Conservation (phyloP, 768 basidiomycete genomes). For the Tylopilus vinaceipallidus region DNA sequence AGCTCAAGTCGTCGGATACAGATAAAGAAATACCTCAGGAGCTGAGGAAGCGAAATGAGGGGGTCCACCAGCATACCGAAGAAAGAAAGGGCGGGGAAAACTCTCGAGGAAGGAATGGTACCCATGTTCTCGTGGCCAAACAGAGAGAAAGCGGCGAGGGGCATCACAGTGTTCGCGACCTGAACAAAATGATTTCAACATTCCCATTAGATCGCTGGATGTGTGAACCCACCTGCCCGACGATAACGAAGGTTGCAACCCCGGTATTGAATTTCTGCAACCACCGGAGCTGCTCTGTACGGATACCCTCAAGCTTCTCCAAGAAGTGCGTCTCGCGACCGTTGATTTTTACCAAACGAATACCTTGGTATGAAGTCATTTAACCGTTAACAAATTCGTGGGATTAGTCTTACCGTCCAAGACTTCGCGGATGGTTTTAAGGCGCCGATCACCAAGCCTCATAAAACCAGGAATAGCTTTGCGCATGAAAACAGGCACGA, state of each 20-base stretch:
- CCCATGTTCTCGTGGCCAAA: slow-evolving; percentile 30
- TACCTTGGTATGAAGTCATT: slow-evolving; percentile 9
- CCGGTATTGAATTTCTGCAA: slow-evolving; percentile 26
- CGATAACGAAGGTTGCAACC: slow-evolving; percentile 24
- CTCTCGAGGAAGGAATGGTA: slow-evolving; percentile 13
- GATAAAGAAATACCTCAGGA: slow-evolving; percentile 21
- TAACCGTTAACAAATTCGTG: background rate
- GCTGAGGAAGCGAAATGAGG: slow-evolving; percentile 28
- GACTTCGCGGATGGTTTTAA: slow-evolving; percentile 29
- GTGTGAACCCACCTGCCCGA: slow-evolving; percentile 19
- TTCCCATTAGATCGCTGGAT: background rate
- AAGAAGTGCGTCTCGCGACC: slow-evolving; percentile 27
- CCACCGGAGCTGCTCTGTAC: slow-evolving; percentile 24
- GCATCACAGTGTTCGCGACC: slow-evolving; percentile 30
- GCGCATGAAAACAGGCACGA: slow-evolving; percentile 33
- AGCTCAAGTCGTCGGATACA: background rate
- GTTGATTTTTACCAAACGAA: slow-evolving; percentile 29
- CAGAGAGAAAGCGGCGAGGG: slow-evolving; percentile 31
- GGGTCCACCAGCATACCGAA: slow-evolving; percentile 33
- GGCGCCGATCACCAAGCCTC: slow-evolving; percentile 27
- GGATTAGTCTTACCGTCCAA: slow-evolving; percentile 21
- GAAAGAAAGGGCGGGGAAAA: slow-evolving; percentile 32
- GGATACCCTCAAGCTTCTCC: slow-evolving; percentile 22
- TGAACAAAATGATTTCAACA: slow-evolving; percentile 7
- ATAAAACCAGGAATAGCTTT: slow-evolving; percentile 30